Evolutionary conservation across 257 asterid genomes (phyloP).

Genomic region (Capsicum rhomboideum): DNA sequence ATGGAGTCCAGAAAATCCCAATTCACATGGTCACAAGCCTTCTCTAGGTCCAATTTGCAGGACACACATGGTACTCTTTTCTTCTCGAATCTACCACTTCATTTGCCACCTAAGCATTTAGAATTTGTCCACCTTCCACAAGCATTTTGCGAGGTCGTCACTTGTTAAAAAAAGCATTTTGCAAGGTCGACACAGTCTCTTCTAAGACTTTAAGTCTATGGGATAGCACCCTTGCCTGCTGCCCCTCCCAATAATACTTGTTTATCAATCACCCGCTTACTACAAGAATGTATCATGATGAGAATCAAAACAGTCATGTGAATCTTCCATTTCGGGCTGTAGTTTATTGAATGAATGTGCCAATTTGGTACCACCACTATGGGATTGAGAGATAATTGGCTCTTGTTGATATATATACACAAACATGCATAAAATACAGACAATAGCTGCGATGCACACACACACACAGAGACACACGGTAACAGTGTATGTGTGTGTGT

Average conservation of each 20-base stretch:
- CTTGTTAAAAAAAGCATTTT: no score
- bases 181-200: no score
- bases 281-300: neutral
- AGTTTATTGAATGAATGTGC: neutral
- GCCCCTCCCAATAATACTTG: neutral
- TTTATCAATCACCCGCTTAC: neutral
- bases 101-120: neutral
- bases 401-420: neutral
- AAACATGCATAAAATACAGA: neutral
- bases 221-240: neutral
- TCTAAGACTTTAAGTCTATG: no score
- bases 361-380: neutral
- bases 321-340: neutral
- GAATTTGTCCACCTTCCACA: no score
- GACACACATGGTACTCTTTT: neutral
- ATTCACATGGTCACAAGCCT: neutral
- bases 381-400: neutral
- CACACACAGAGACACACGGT: no score
- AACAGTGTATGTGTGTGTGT: no score
- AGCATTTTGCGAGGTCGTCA: no score
- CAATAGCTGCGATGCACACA: neutral
- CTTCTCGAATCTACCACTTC: neutral
- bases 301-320: neutral
- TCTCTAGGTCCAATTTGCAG: neutral
- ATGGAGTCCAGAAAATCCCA: neutral